A percentile compares a stretch with the other conserved stretches of the same genome.
Conservation (phyloP, 2,329 filamentous ascomycete genomes). For the Colletotrichum coccodes region DNA sequence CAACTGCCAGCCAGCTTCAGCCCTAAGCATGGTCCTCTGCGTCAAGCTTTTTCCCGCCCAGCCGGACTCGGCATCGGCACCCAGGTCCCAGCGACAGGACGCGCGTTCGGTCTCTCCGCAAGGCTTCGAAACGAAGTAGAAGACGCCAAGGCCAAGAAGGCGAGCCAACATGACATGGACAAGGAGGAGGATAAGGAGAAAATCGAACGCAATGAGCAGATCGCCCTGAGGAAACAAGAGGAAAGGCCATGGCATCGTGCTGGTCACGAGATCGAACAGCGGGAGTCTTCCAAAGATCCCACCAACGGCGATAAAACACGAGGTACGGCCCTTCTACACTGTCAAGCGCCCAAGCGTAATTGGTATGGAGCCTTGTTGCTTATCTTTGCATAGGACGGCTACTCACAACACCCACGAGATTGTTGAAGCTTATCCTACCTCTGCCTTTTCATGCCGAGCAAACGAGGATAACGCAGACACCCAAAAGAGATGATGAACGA, state of each 20-base stretch:
- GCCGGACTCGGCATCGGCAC: slow-evolving; percentile 26
- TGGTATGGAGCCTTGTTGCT: neutral
- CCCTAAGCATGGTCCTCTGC: slow-evolving; percentile 18
- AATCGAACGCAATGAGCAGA: slow-evolving; percentile 48
- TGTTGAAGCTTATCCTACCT: slow-evolving; percentile 84
- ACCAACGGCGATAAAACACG: slow-evolving; percentile 40
- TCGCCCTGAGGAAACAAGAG: slow-evolving; percentile 64
- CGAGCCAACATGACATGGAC: slow-evolving; percentile 34
- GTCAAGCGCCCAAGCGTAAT: neutral
- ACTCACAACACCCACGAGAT: slow-evolving; percentile 80
- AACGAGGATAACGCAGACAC: neutral
- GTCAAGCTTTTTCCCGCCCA: slow-evolving; percentile 33
- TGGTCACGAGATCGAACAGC: slow-evolving; percentile 59
- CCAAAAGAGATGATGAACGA: slow-evolving; percentile 41
- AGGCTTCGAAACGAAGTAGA: neutral
- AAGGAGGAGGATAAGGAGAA: slow-evolving; percentile 41
- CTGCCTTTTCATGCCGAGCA: slow-evolving; percentile 55
- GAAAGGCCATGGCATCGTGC: slow-evolving; percentile 75
- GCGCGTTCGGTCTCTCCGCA: slow-evolving; percentile 7
- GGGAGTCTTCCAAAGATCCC: slow-evolving; percentile 41
- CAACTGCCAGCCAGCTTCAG: slow-evolving; percentile 29
- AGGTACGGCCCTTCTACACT: slow-evolving; percentile 37
- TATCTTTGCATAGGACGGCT: slow-evolving; percentile 69
- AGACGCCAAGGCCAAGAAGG: slow-evolving; percentile 41
- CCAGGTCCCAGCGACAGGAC: neutral